Conservation (phyloP, 164 flowering plant genomes). For the Vitis amurensis region DNA sequence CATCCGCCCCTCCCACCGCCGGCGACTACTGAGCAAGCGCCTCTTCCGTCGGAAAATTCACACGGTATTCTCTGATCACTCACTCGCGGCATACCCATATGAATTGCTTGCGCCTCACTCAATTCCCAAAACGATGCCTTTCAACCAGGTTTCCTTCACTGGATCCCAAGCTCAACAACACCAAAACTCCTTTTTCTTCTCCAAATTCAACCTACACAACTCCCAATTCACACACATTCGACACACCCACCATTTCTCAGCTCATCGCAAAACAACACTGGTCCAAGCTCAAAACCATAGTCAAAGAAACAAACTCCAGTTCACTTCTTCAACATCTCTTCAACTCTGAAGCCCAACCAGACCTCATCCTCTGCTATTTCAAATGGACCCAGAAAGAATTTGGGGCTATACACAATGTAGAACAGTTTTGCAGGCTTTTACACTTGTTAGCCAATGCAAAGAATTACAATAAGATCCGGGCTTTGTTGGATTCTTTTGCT, state of each 20-base stretch:
- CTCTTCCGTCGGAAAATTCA: too few relatives aligned
- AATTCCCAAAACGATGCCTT: background rate
- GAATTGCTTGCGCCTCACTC: background rate
- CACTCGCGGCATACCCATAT: too few relatives aligned
- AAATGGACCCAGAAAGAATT: slow-evolving; percentile 46
- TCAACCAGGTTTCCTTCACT: background rate
- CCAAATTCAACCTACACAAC: background rate
- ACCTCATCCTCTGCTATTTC: slow-evolving; percentile 34
- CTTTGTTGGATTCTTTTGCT: slow-evolving; percentile 41
- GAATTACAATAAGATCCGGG: slow-evolving; percentile 35
- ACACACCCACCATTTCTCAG: slow-evolving; percentile 19
- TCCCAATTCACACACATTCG: slow-evolving; percentile 1
- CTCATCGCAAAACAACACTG: slow-evolving; percentile 48
- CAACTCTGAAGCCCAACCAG: slow-evolving; percentile 25
- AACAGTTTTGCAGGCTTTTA: slow-evolving; percentile 33
- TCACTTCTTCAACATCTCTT: slow-evolving; percentile 36
- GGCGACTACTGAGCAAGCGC: too few relatives aligned
- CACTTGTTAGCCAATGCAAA: slow-evolving; percentile 31
- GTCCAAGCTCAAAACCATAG: slow-evolving; percentile 37
- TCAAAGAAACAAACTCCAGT: slow-evolving; percentile 21
- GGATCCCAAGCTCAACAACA: background rate
- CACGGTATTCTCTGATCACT: too few relatives aligned
- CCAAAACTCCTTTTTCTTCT: slow-evolving; percentile 11
- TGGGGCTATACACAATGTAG: slow-evolving; percentile 30
- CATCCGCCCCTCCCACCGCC: too few relatives aligned